Conservation (phyloP, 306 rosid genomes). For the Psophocarpus tetragonolobus region DNA sequence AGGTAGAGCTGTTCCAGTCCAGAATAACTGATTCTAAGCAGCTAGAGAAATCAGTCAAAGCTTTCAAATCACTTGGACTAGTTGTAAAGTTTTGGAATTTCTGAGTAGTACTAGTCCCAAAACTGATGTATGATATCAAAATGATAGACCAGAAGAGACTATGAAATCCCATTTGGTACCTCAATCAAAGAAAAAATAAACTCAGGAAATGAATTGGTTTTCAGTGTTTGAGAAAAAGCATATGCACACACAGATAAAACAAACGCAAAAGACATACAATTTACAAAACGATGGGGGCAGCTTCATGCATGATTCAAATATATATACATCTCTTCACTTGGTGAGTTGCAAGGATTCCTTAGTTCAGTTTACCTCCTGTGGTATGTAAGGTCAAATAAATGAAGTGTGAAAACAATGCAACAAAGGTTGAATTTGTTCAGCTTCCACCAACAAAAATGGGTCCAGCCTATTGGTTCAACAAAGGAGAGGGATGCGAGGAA, state of each 20-base stretch:
- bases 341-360: not conserved
- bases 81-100: conserved; percentile 18
- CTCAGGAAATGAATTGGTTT: not conserved
- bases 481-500: too few species aligned
- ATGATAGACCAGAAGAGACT: not conserved
- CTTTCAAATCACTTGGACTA: conserved; percentile 30
- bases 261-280: not conserved
- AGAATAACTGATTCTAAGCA: conserved; percentile 26
- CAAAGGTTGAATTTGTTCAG: too few species aligned
- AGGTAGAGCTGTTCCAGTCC: conserved; percentile 15
- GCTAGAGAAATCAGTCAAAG: conserved; percentile 32
- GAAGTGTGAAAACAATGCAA: too few species aligned
- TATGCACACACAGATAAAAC: not conserved
- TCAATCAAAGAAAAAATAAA: not conserved
- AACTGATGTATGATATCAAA: not conserved
- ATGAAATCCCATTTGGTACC: not conserved
- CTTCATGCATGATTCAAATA: too few species aligned
- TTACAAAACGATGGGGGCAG: not conserved
- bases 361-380: not conserved
- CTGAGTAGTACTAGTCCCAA: not conserved
- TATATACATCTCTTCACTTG: too few species aligned
- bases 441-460: too few species aligned
- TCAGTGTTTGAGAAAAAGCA: not conserved
- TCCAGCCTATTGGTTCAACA: too few species aligned
- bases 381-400: too few species aligned